These are phyloP conservation scores for Claviceps sorghi DNA, from an alignment of 2,329 filamentous ascomycete species.

Conservation along the genomic window DNA sequence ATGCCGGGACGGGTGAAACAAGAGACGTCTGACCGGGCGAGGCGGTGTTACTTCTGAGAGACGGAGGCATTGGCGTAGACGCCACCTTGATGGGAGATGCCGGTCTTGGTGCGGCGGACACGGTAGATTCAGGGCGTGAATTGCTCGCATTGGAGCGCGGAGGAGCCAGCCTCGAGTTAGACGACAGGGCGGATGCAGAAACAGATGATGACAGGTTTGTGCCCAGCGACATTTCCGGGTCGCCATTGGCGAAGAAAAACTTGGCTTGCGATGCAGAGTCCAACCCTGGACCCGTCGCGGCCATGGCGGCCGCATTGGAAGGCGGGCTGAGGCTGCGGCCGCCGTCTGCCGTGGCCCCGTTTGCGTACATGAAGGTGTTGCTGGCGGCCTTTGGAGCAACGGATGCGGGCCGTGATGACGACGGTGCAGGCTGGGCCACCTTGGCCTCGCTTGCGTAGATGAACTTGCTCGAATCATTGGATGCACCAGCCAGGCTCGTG, in stretches of 20 bases:
- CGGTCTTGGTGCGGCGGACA: conserved; percentile 25
- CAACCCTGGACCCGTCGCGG: conserved; percentile 20
- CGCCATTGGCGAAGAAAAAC: conserved; percentile 63
- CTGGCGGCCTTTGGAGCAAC: conserved; percentile 29
- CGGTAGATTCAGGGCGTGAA: conserved; percentile 10
- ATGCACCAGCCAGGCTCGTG: conserved; percentile 16
- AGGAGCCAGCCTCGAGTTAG: conserved; percentile 26
- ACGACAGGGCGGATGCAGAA: conserved; percentile 32
- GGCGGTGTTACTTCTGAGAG: conserved; percentile 9
- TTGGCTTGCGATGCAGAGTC: conserved; percentile 36
- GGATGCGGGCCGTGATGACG: conserved; percentile 24
- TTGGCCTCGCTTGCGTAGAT: conserved; percentile 80
- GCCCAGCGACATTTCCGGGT: conserved; percentile 30
- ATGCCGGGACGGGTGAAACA: conserved; percentile 21
- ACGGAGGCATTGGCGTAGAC: conserved; percentile 10
- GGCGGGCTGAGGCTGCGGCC: conserved; percentile 21
- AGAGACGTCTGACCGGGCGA: conserved; percentile 13
- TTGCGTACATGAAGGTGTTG: conserved; percentile 42
- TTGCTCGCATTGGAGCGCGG: conserved; percentile 24
- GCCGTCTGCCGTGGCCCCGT: conserved; percentile 28
- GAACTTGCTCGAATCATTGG: conserved; percentile 46
- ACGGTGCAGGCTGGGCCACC: conserved; percentile 21
- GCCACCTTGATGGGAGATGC: conserved; percentile 35
- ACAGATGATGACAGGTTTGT: conserved; percentile 21
- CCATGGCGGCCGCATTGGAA: conserved; percentile 16